phyloP scores from a whole-genome alignment of 441 rosid genomes.

The Syzygium syzygioides region DNA sequence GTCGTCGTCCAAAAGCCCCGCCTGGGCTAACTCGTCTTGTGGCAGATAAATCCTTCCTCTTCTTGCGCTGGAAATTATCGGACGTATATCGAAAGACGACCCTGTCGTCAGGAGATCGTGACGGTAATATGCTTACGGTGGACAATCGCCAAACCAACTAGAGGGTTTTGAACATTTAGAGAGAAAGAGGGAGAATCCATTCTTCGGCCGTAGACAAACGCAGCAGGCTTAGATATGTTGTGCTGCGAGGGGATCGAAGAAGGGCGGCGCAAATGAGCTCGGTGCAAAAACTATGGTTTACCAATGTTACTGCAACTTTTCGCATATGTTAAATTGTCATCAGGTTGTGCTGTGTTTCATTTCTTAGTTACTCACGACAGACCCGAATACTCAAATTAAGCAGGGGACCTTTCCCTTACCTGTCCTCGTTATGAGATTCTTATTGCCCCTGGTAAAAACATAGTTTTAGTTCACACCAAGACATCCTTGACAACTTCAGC shows the following conservation, averaged over 20 bases:
- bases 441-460: background rate
- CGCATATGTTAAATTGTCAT: background rate
- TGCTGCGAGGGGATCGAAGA: background rate
- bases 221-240: background rate
- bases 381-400: background rate
- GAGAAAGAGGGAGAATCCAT: too few species aligned
- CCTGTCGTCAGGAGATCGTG: background rate
- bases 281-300: background rate
- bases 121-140: background rate
- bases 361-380: background rate
- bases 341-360: background rate
- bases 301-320: background rate
- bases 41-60: slow-evolving; percentile 87
- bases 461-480: background rate
- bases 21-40: slow-evolving; percentile 64
- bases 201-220: background rate
- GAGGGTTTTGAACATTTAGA: too few species aligned
- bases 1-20: slow-evolving; percentile 75
- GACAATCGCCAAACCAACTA: too few species aligned
- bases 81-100: background rate
- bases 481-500: background rate
- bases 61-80: slow-evolving; percentile 45
- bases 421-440: background rate
- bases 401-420: background rate
- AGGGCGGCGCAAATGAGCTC: background rate